phyloP scores from a whole-genome alignment of 352 stramenopile species.

The Phytophthora boehmeriae region DNA sequence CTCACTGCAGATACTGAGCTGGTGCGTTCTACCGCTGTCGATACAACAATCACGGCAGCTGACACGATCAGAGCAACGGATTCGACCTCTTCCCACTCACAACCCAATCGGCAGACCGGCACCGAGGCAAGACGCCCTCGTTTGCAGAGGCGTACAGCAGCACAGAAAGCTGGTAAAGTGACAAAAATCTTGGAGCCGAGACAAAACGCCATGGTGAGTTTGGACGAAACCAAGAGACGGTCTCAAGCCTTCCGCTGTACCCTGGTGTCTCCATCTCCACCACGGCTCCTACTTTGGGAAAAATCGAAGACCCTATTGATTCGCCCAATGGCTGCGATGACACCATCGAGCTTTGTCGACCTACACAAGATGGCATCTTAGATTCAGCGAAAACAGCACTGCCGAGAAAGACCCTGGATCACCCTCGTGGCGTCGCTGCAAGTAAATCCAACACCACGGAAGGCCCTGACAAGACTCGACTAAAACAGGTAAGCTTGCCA shows the following conservation, averaged over 20 bases:
- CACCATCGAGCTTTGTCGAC: constrained; percentile 3
- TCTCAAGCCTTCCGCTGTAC: not conserved
- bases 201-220: not conserved
- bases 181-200: not conserved
- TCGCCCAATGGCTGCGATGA: constrained; percentile 32
- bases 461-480: not conserved
- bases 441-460: constrained; percentile 14
- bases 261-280: not conserved
- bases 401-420: constrained; percentile 3
- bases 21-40: constrained; percentile 6
- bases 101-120: not conserved
- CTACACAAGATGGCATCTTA: not conserved
- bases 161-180: constrained; percentile 31
- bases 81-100: not conserved
- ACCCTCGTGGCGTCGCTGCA: not conserved
- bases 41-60: not conserved
- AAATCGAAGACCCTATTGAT: constrained; percentile 12
- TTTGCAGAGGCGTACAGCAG: constrained; percentile 31
- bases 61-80: not conserved
- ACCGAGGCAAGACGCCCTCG: constrained; percentile 15
- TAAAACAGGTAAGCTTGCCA: constrained; percentile 26
- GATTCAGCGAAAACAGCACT: not conserved
- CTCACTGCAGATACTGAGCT: constrained; percentile 25
- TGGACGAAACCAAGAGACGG: not conserved
- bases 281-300: not conserved